These are phyloP conservation scores for Penicillium sp. DNA, from an alignment of 2,329 filamentous ascomycete species.

Conservation along the genomic window DNA sequence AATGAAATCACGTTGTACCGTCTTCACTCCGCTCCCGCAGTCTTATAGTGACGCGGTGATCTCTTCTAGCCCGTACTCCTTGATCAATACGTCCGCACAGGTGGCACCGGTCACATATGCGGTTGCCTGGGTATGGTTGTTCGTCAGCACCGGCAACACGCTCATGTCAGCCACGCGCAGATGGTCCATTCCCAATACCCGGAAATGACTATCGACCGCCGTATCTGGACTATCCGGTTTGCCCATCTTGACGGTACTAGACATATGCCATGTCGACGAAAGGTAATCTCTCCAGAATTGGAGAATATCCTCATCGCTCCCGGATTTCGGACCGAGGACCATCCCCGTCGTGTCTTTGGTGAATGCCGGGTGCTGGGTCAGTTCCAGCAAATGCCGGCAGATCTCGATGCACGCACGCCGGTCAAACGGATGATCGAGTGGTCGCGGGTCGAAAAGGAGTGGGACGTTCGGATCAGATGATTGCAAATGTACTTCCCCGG, in stretches of 20 bases:
- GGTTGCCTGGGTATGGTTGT: constrained; percentile 49
- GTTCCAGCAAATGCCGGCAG: constrained; percentile 40
- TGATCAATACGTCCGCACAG: constrained; percentile 47
- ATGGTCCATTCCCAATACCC: constrained; percentile 34
- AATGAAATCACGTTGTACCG: too few relatives aligned
- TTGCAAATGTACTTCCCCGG: constrained; percentile 49
- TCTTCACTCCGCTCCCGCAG: too few relatives aligned
- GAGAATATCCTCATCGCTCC: constrained; percentile 51
- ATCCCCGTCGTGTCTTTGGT: constrained; percentile 42
- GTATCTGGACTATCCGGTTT: constrained; percentile 38
- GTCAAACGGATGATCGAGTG: constrained; percentile 52
- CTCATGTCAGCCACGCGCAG: constrained; percentile 44
- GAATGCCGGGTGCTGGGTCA: constrained; percentile 44
- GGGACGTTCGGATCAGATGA: constrained; percentile 49
- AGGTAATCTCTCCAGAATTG: constrained; percentile 44
- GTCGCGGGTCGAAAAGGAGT: constrained; percentile 50
- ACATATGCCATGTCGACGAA: constrained; percentile 52
- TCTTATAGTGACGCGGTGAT: too few relatives aligned
- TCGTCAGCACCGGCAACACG: constrained; percentile 40
- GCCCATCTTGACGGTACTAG: constrained; percentile 55
- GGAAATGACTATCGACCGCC: constrained; percentile 45
- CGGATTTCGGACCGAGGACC: constrained; percentile 43
- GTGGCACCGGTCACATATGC: constrained; percentile 52
- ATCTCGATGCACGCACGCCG: constrained; percentile 47
- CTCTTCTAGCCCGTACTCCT: constrained; percentile 39